These are phyloP conservation scores for Davidsoniella australis DNA, from an alignment of 2,329 filamentous ascomycete species.

Conservation along the genomic window DNA sequence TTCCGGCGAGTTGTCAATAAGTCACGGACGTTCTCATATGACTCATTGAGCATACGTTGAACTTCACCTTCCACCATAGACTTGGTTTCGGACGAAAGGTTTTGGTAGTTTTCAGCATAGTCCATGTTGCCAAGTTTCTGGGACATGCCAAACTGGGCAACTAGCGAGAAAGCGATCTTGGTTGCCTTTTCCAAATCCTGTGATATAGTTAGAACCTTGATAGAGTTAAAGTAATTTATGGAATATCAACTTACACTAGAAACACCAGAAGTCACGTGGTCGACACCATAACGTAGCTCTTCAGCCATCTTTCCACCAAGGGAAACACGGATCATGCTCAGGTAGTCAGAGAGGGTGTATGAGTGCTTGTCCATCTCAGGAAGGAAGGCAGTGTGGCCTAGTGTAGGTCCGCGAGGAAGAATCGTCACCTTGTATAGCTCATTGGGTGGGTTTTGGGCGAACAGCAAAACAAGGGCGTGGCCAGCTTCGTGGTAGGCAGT, in stretches of 20 bases:
- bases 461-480: constrained; percentile 78
- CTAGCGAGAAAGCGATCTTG: constrained; percentile 66
- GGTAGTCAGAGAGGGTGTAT: constrained; percentile 66
- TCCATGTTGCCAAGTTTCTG: constrained; percentile 78
- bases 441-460: constrained; percentile 52
- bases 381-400: constrained; percentile 76
- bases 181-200: constrained; percentile 77
- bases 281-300: constrained; percentile 79
- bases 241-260: constrained; percentile 41
- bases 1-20: constrained; percentile 60
- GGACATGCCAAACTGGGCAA: constrained; percentile 82
- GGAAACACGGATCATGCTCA: constrained; percentile 60
- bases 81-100: constrained; percentile 72
- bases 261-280: constrained; percentile 80
- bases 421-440: constrained; percentile 96
- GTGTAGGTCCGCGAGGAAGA: constrained; percentile 68
- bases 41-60: constrained; percentile 66
- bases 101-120: constrained; percentile 61
- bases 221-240: background rate
- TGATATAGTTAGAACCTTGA: constrained; percentile 16
- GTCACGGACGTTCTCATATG: constrained; percentile 52
- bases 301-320: constrained; percentile 82
- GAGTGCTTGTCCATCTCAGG: constrained; percentile 90
- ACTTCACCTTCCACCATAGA: constrained; percentile 79
- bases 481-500: constrained; percentile 96